phyloP scores from a whole-genome alignment of 768 basidiomycete species.

The Solioccasus polychromus region DNA sequence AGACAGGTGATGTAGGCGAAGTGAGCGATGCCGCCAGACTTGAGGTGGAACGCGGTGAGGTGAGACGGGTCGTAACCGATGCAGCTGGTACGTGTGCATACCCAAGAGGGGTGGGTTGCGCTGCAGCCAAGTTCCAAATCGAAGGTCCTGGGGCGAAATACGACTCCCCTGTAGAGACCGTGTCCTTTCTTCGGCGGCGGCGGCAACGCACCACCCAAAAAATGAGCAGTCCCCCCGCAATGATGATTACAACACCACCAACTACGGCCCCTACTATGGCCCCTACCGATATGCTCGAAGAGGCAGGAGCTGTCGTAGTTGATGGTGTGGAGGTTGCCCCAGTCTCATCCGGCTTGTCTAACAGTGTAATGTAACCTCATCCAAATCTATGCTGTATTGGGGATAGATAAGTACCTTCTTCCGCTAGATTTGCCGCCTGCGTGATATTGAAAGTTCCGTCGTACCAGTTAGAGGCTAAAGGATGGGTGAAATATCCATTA shows the following conservation, averaged over 20 bases:
- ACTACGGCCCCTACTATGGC: constrained; percentile 22
- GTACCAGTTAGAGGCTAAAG: constrained; percentile 18
- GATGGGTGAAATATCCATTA: neutral
- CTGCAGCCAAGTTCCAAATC: neutral
- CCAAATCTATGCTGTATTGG: no score
- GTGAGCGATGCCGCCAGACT: constrained; percentile 5
- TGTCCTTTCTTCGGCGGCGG: constrained; percentile 5
- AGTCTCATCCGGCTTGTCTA: constrained; percentile 16
- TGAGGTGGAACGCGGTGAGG: constrained; percentile 9
- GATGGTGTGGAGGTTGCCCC: constrained; percentile 14
- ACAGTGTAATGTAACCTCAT: neutral
- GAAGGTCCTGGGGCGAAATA: no score
- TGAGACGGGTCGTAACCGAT: no score
- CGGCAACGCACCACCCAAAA: constrained; percentile 10
- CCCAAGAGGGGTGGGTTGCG: neutral
- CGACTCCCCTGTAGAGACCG: neutral
- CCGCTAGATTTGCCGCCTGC: constrained; percentile 6
- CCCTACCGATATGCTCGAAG: constrained; percentile 9
- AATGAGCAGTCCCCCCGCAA: constrained; percentile 13
- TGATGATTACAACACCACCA: constrained; percentile 12
- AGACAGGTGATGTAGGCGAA: constrained; percentile 2
- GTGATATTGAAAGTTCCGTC: constrained; percentile 11
- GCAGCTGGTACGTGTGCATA: neutral
- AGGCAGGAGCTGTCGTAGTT: constrained; percentile 4
- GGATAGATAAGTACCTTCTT: constrained; percentile 13